Conservation (phyloP, 345 rosid genomes). For the Salix koriyanagi region DNA sequence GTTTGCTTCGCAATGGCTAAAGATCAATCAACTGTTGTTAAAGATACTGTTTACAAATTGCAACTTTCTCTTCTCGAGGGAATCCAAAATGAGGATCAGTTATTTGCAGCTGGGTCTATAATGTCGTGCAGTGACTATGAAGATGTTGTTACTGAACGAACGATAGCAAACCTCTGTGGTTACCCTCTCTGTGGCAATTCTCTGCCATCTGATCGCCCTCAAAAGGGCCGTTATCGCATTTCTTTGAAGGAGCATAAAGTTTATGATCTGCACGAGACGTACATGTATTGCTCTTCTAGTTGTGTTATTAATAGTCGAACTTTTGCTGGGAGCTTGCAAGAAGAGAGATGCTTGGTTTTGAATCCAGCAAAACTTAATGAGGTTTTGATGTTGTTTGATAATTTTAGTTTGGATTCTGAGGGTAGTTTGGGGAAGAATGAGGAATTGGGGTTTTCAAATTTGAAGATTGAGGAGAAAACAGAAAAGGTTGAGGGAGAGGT, state of each 20-base stretch:
- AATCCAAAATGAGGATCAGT: constrained; percentile 44
- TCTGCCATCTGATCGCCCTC: constrained; percentile 45
- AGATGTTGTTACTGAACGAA: constrained; percentile 69
- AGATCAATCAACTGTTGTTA: constrained; percentile 30
- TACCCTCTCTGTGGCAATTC: constrained; percentile 56
- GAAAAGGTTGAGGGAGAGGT: constrained; percentile 32
- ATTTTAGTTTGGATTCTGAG: constrained; percentile 18
- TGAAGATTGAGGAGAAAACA: constrained; percentile 54
- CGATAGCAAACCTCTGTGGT: constrained; percentile 58
- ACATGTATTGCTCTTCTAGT: constrained; percentile 57
- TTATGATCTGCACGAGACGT: constrained; percentile 54
- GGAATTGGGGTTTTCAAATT: constrained; percentile 47
- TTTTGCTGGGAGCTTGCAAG: constrained; percentile 45
- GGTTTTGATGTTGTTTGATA: constrained; percentile 47
- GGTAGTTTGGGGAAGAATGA: constrained; percentile 22
- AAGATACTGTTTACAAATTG: constrained; percentile 54
- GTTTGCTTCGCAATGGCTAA: constrained; percentile 21
- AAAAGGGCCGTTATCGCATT: constrained; percentile 59
- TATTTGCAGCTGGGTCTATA: constrained; percentile 54
- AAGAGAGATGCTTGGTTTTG: constrained; percentile 46
- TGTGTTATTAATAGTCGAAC: constrained; percentile 59
- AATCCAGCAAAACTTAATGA: constrained; percentile 41
- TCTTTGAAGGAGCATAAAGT: constrained; percentile 70
- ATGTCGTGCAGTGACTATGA: constrained; percentile 64
- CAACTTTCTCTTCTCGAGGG: constrained; percentile 67